Base-by-base conservation (phyloP, 1,284 basidiomycete species). In the Naganishia sp. region DNA sequence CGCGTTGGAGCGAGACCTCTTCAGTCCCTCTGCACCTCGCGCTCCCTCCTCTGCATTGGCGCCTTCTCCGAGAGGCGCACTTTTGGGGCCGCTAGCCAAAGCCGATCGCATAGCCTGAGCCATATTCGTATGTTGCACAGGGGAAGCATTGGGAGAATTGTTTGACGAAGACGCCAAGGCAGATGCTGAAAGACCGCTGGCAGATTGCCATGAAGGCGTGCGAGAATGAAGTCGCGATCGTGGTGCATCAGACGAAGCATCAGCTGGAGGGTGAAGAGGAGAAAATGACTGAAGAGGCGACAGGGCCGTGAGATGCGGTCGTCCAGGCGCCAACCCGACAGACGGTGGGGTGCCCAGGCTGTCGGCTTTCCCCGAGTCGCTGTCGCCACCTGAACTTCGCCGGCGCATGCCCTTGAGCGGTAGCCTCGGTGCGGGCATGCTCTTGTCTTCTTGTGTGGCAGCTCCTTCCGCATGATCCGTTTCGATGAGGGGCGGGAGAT, bases 301-400 rank as follows among this genome's bases (percentile, higher is more conserved):
- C 10, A 80, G 66, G 0, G 77, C 79, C n/a, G 70, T 74, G 31
- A 75, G 64, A 73, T 91, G 69, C 88, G 88, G 33, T 77, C 90
- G 45, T 42, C 86, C 87, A 49, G 81, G 80, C 57, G 74, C 49
- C 11, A 61, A 25, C 44, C 59, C 59, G 7, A 44, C 59, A 18
- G 15, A 23, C 18, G 48, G 23, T 9, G 48, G 21, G 9, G n/a
- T 3, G 13, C 48, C 48, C 23, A 23, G 18, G 18, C 31, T 43
- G 6, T 61, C 59, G 9, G 48, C 15, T 52, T 49, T 61, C 16
- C 59, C 59, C 13, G 28, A 31, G 2, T 61, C 59, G 36, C 56
- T 31, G 9, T 61, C 57, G 13, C 39, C 59, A 5, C 48, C 48
- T 31, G 59, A 61, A 23, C 59, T 61, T 61, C 59, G 59, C 18